Conservation (phyloP, 805 yeast species). For the Priceomyces medius region DNA sequence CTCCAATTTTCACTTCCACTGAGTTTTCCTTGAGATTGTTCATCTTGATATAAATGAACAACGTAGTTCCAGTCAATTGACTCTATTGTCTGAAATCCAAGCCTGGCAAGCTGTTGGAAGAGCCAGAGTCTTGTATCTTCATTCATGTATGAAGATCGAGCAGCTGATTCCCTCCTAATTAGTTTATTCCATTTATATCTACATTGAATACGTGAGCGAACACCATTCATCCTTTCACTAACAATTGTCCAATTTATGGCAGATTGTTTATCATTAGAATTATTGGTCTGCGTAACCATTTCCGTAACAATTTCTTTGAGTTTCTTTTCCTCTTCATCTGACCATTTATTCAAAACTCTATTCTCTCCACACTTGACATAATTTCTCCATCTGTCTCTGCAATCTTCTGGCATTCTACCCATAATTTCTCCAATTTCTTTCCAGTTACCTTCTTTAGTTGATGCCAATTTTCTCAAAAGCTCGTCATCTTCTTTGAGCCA, state of each 20-base stretch:
- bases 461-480: conserved; percentile 59
- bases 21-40: conserved; percentile 10
- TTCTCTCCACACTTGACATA: conserved; percentile 87
- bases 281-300: conserved; percentile 11
- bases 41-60: conserved; percentile 27
- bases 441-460: conserved; percentile 81
- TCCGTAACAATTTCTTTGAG: conserved; percentile 39
- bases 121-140: conserved; percentile 37
- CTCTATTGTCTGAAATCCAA: conserved; percentile 24
- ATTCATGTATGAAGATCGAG: conserved; percentile 33
- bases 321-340: conserved; percentile 63
- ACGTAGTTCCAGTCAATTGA: conserved; percentile 37
- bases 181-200: conserved; percentile 93
- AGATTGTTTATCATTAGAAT: conserved; percentile 23
- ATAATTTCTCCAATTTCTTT: conserved; percentile 73
- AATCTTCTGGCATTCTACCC: conserved; percentile 97
- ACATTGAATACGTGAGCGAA: conserved; percentile 88
- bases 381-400: conserved; percentile 95
- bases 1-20: conserved; percentile 41
- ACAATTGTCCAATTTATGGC: conserved; percentile 88
- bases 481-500: conserved; percentile 87
- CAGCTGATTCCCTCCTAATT: conserved; percentile 51
- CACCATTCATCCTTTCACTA: conserved; percentile 85
- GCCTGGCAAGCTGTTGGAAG: conserved; percentile 27
- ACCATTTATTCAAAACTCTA: conserved; percentile 80